Conservation (phyloP, 1,139 yeast species). For the Arxiozyma slooffiae region DNA sequence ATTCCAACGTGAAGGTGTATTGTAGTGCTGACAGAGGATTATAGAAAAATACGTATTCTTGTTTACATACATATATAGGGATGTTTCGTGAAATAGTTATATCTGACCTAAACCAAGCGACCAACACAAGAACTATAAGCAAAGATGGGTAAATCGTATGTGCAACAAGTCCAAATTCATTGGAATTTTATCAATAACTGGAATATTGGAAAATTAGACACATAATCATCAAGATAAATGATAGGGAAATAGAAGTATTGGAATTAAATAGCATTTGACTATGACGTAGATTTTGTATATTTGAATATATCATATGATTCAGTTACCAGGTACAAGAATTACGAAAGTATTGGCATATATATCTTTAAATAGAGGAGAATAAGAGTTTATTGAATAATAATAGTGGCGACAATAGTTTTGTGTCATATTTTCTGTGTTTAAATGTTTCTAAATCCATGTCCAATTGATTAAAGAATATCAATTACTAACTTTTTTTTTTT, state of each 20-base stretch:
- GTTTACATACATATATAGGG: not conserved
- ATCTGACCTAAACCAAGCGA: constrained; percentile 2
- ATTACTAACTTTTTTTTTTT: not conserved
- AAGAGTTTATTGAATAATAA: not conserved
- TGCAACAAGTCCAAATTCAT: constrained; percentile 22
- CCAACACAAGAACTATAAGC: constrained; percentile 29
- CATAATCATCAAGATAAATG: not conserved
- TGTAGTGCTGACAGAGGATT: not conserved
- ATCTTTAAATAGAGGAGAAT: not conserved
- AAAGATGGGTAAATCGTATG: constrained; percentile 36
- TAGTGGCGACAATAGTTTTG: too few relatives aligned
- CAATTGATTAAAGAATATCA: not conserved
- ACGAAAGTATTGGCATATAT: too few relatives aligned
- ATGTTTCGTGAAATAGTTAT: not conserved
- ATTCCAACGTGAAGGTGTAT: not conserved
- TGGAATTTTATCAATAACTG: not conserved
- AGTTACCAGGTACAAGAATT: not conserved
- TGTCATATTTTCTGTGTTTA: not conserved
- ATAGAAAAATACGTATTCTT: not conserved
- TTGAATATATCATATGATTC: too few relatives aligned
- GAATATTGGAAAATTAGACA: not conserved
- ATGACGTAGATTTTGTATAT: too few relatives aligned
- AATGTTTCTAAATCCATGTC: too few relatives aligned
- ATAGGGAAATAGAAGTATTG: too few relatives aligned
- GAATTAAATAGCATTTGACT: too few relatives aligned